Conservation (phyloP, 73 alveolate species). For the Chromera velia region DNA sequence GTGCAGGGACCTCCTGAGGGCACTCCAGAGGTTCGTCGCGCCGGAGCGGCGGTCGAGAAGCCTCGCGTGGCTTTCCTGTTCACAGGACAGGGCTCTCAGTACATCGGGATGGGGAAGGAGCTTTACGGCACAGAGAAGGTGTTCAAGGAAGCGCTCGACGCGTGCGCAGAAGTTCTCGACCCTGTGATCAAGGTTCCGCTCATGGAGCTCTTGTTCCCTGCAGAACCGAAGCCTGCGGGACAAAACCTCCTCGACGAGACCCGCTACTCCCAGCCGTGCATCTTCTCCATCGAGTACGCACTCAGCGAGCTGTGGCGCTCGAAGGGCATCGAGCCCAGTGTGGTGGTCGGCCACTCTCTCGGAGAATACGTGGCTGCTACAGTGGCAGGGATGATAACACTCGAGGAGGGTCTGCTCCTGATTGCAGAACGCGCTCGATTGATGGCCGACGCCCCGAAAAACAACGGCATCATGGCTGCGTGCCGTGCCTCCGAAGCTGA, state of each 20-base stretch:
- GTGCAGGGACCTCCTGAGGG: neutral
- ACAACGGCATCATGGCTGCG: neutral
- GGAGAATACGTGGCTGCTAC: neutral
- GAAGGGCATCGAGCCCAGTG: neutral
- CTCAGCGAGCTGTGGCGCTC: neutral
- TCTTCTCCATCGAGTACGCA: neutral
- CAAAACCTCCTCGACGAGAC: neutral
- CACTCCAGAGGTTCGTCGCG: neutral
- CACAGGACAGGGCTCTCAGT: neutral
- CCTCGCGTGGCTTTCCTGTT: neutral
- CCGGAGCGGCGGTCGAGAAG: neutral
- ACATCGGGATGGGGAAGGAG: constrained; percentile 13
- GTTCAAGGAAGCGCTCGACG: constrained; percentile 21
- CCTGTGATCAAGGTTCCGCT: neutral
- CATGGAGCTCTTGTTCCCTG: neutral
- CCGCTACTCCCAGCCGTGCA: neutral
- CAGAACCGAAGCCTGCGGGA: neutral
- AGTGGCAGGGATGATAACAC: neutral
- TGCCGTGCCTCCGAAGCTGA: too few relatives aligned
- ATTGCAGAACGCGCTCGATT: neutral
- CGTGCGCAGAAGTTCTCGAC: constrained; percentile 4
- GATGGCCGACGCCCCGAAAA: neutral
- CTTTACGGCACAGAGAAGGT: constrained; percentile 4
- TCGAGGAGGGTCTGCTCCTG: neutral
- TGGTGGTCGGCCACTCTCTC: neutral